Percentiles rank a stretch among this genome's conserved stretches.
Conservation (phyloP, 129 eudicot genomes). For the Gnaphalium uliginosum region DNA sequence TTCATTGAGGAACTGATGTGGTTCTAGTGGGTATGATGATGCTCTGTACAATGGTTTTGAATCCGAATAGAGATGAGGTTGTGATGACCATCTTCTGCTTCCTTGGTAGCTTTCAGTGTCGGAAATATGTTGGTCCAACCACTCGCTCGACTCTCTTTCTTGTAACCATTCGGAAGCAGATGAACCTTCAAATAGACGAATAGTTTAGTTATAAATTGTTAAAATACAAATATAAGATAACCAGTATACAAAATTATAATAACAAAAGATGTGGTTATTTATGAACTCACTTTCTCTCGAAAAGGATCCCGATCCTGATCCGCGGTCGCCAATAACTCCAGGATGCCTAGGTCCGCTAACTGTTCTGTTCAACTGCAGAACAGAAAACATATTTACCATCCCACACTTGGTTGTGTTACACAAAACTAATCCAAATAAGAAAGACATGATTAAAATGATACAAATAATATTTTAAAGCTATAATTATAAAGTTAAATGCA, state of each 20-base stretch:
- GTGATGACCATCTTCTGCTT: slow-evolving; percentile 85
- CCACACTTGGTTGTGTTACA: slow-evolving; percentile 18
- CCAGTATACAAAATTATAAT: background rate
- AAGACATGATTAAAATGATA: background rate
- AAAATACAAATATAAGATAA: background rate
- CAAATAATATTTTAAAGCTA: background rate
- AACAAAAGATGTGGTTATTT: background rate
- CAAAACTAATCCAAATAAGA: slow-evolving; percentile 4
- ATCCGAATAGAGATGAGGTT: slow-evolving; percentile 62
- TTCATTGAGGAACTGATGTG: slow-evolving; percentile 61
- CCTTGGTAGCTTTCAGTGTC: slow-evolving; percentile 66
- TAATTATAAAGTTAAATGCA: background rate
- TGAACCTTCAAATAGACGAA: slow-evolving; percentile 69
- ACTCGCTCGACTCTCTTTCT: slow-evolving; percentile 60
- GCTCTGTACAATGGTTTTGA: slow-evolving; percentile 75
- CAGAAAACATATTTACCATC: slow-evolving; percentile 5
- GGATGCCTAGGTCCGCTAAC: slow-evolving; percentile 87
- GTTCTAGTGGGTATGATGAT: slow-evolving; percentile 71
- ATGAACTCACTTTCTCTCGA: slow-evolving; percentile 87
- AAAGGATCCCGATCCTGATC: slow-evolving; percentile 80
- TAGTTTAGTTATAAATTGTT: slow-evolving; percentile 6
- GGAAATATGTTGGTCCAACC: slow-evolving; percentile 62
- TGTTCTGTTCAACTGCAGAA: slow-evolving; percentile 71
- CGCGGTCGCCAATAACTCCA: slow-evolving; percentile 88
- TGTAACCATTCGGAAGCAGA: slow-evolving; percentile 88